phyloP scores from a whole-genome alignment of 345 rosid species.

The Lepidium didymum region DNA sequence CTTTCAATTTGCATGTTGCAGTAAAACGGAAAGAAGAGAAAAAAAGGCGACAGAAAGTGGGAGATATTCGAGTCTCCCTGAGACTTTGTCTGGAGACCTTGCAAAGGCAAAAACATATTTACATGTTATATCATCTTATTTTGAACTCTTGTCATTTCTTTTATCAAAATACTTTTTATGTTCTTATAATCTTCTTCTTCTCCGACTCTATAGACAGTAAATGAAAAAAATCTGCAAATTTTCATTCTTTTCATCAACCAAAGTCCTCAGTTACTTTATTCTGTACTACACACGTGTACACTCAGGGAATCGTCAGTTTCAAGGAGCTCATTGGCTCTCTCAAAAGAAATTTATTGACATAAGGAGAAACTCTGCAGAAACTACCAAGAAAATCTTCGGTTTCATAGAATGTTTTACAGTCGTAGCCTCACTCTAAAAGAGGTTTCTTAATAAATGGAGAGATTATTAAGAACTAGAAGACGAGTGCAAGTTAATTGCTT shows the following conservation, averaged over 20 bases:
- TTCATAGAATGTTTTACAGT: too few relatives aligned
- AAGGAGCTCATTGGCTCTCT: neutral
- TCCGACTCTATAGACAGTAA: slow-evolving; percentile 21
- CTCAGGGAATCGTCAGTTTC: neutral
- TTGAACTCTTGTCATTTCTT: slow-evolving; percentile 23
- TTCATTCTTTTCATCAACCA: slow-evolving; percentile 2
- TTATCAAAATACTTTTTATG: slow-evolving; percentile 10
- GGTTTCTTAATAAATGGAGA: neutral
- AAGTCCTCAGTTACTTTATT: neutral
- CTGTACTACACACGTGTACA: neutral
- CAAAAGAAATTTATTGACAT: neutral
- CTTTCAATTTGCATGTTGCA: slow-evolving; percentile 7
- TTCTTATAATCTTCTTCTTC: slow-evolving; percentile 12
- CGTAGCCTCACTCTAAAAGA: too few relatives aligned
- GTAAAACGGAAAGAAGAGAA: slow-evolving; percentile 12
- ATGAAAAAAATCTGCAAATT: slow-evolving; percentile 4
- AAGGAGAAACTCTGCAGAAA: neutral
- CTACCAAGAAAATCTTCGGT: too few relatives aligned
- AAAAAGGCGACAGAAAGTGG: slow-evolving; percentile 2
- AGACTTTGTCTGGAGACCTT: slow-evolving; percentile 22
- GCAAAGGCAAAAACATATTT: slow-evolving; percentile 12
- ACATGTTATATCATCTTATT: slow-evolving; percentile 23
- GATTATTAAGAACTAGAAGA: neutral
- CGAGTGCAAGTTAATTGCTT: neutral
- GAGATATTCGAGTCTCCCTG: slow-evolving; percentile 21